These are phyloP conservation scores for Phytophthora pisi DNA, from an alignment of 352 stramenopile genomes.

Conservation along the genomic window DNA sequence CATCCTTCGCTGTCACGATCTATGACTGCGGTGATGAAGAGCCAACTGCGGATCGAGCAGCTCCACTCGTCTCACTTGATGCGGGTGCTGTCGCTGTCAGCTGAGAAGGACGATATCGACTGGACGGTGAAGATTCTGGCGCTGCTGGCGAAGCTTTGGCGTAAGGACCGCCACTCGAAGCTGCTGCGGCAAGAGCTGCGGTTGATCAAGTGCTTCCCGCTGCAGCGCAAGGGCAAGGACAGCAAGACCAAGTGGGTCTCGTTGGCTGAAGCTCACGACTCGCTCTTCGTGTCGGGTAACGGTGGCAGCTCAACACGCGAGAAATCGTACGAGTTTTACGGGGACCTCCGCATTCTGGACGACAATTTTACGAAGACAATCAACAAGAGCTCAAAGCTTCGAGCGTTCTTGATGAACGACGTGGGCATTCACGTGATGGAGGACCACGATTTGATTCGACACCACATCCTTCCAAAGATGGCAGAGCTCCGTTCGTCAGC, in stretches of 20 bases:
- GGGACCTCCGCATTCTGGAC: slow-evolving; percentile 47
- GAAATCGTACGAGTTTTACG: slow-evolving; percentile 42
- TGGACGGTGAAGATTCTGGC: slow-evolving; percentile 52
- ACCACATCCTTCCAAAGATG: slow-evolving; percentile 66
- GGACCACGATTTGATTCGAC: slow-evolving; percentile 73
- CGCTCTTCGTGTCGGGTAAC: slow-evolving; percentile 27
- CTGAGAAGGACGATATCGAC: slow-evolving; percentile 40
- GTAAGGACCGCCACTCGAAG: slow-evolving; percentile 49
- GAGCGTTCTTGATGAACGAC: slow-evolving; percentile 57
- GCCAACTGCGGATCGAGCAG: slow-evolving; percentile 65
- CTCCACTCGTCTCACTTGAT: slow-evolving; percentile 70
- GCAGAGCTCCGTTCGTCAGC: slow-evolving; percentile 9
- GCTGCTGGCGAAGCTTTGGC: slow-evolving; percentile 64
- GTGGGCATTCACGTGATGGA: slow-evolving; percentile 67
- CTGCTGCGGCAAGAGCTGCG: slow-evolving; percentile 69
- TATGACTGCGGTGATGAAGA: slow-evolving; percentile 57
- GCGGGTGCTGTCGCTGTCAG: slow-evolving; percentile 48
- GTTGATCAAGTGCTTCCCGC: slow-evolving; percentile 74
- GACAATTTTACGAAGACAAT: slow-evolving; percentile 44
- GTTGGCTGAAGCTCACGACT: slow-evolving; percentile 47
- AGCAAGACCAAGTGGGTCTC: slow-evolving; percentile 44
- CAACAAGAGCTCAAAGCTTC: slow-evolving; percentile 33
- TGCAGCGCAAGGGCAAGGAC: slow-evolving; percentile 34
- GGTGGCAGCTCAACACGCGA: background rate
- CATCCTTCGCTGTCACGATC: slow-evolving; percentile 43